Percentiles rank a stretch among this genome's conserved stretches.
Conservation (phyloP, 2,329 filamentous ascomycete species). For the Stachybotrys elegans region DNA sequence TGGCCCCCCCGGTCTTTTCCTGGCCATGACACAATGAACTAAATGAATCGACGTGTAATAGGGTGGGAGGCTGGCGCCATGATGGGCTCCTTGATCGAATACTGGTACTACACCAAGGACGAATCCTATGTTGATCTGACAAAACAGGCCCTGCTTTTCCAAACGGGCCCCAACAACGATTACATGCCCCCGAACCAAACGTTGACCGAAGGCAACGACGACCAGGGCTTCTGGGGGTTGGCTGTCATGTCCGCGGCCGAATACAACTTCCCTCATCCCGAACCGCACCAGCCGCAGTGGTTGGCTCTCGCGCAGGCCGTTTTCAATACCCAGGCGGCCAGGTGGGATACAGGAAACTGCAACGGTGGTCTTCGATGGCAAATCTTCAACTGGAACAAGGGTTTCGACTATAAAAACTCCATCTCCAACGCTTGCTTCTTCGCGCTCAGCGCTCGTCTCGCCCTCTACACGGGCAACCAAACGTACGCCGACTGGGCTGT, state of each 20-base stretch:
- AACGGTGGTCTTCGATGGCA: constrained; percentile 80
- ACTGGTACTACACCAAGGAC: constrained; percentile 80
- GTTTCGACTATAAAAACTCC: constrained; percentile 72
- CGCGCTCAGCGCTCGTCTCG: constrained; percentile 61
- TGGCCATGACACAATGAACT: not conserved
- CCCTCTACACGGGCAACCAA: constrained; percentile 69
- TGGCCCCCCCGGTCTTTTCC: not conserved
- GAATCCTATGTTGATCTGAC: constrained; percentile 64
- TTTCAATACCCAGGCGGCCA: constrained; percentile 71
- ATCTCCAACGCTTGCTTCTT: constrained; percentile 61
- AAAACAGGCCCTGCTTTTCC: constrained; percentile 64
- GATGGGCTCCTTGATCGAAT: constrained; percentile 68
- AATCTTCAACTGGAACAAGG: constrained; percentile 76
- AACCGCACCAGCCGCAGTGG: constrained; percentile 55
- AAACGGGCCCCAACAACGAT: constrained; percentile 66
- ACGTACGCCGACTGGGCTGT: constrained; percentile 77
- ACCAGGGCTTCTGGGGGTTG: constrained; percentile 71
- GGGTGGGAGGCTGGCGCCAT: constrained; percentile 74
- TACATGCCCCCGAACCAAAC: constrained; percentile 76
- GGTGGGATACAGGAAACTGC: constrained; percentile 67
- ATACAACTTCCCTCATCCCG: constrained; percentile 58
- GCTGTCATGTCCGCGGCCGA: constrained; percentile 68
- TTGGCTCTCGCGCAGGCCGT: constrained; percentile 71
- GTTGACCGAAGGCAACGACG: constrained; percentile 65
- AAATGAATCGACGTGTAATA: constrained; percentile 16